Percentiles rank a stretch among this genome's conserved stretches.
phyloP scores from a whole-genome alignment of 768 basidiomycete genomes.

The Tulasnella sp. region DNA sequence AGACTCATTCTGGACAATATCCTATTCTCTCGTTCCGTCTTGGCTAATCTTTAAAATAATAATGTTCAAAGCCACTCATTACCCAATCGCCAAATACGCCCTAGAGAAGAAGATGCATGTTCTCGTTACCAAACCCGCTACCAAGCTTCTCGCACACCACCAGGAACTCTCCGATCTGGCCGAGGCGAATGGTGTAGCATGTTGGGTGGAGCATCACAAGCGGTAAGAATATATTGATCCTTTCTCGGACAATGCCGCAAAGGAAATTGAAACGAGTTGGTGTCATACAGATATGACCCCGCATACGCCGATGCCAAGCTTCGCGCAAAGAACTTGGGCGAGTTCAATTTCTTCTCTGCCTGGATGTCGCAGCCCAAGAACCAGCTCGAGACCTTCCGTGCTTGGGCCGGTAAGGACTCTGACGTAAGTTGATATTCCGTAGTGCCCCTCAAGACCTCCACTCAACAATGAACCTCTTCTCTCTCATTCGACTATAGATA shows the following conservation, averaged over 20 bases:
- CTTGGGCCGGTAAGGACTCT: slow-evolving; percentile 91
- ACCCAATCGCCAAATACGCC: slow-evolving; percentile 74
- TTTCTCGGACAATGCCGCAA: no score
- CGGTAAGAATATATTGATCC: slow-evolving; percentile 40
- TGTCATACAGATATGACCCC: slow-evolving; percentile 59
- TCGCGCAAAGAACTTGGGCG: slow-evolving; percentile 62
- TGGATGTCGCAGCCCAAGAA: slow-evolving; percentile 98
- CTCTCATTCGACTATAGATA: not conserved
- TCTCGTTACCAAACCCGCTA: slow-evolving; percentile 87
- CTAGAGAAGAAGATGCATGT: slow-evolving; percentile 80
- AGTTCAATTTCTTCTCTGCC: slow-evolving; percentile 91
- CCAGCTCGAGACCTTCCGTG: slow-evolving; percentile 87
- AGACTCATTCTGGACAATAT: slow-evolving; percentile 23
- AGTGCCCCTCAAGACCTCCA: not conserved
- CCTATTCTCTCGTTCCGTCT: not conserved
- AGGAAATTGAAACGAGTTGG: no score
- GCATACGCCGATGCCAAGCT: slow-evolving; percentile 86
- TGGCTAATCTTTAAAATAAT: not conserved
- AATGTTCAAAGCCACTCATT: slow-evolving; percentile 64
- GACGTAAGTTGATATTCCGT: slow-evolving; percentile 57
- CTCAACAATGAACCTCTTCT: not conserved
- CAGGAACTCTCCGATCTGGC: slow-evolving; percentile 65
- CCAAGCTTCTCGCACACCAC: slow-evolving; percentile 75
- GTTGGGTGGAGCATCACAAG: slow-evolving; percentile 93
- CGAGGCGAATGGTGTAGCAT: slow-evolving; percentile 66